These are phyloP conservation scores for Pisolithus tinctorius DNA, from an alignment of 768 basidiomycete species.

Conservation along the genomic window DNA sequence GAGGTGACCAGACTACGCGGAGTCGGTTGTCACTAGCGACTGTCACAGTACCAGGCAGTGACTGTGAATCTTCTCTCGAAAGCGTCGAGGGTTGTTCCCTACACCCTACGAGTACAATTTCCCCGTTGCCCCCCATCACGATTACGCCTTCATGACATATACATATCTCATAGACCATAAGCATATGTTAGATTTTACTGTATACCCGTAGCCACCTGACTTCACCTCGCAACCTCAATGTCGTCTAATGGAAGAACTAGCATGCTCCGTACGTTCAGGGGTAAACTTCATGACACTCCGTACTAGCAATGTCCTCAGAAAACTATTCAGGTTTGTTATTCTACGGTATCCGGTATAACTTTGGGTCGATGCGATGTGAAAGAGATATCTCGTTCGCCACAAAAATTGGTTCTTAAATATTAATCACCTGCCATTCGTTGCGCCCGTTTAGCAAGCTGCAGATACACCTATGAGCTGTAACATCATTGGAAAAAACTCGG, in stretches of 20 bases:
- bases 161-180: constrained; percentile 1
- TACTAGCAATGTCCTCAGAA: no score
- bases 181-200: neutral
- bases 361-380: no score
- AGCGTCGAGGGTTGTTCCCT: constrained; percentile 24
- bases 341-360: no score
- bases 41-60: constrained; percentile 15
- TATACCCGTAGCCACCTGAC: constrained; percentile 16
- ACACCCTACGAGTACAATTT: constrained; percentile 5
- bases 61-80: constrained; percentile 11
- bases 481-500: neutral
- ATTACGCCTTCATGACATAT: constrained; percentile 33
- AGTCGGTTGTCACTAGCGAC: constrained; percentile 9
- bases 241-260: no score
- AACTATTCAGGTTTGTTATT: no score
- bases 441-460: constrained; percentile 72
- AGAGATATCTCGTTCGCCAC: neutral
- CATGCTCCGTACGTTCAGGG: no score
- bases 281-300: no score
- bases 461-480: constrained; percentile 1
- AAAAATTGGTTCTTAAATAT: constrained; percentile 6
- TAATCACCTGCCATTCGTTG: constrained; percentile 53
- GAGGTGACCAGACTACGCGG: constrained; percentile 26
- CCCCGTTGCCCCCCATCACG: constrained; percentile 36
- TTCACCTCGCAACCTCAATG: no score